Evolutionary conservation across 805 yeast genomes (phyloP).

Genomic region (Pichia eremophila): DNA sequence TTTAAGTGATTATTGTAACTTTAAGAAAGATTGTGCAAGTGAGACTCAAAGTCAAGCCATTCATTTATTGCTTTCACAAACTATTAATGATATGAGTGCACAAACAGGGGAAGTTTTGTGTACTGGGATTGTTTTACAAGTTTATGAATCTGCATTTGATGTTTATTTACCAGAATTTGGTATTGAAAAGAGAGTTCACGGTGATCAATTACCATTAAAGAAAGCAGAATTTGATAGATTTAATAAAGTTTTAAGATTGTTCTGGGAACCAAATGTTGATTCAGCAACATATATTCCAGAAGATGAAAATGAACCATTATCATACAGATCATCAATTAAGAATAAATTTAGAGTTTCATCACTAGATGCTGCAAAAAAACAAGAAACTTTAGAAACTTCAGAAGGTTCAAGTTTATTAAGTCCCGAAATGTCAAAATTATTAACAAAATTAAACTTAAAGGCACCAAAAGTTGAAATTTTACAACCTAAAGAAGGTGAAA

Average conservation of each 20-base stretch:
- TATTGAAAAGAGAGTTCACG: conserved; percentile 91
- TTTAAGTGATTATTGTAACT: conserved; percentile 86
- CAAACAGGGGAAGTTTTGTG: conserved; percentile 74
- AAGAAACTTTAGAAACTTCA: conserved; percentile 23
- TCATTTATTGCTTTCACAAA: conserved; percentile 76
- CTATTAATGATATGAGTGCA: conserved; percentile 63
- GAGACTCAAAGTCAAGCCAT: conserved; percentile 92
- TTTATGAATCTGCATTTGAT: conserved; percentile 93
- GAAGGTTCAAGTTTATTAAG: conserved; percentile 21
- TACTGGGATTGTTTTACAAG: conserved; percentile 83
- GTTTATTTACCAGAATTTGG: conserved; percentile 89
- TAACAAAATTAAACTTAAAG: conserved; percentile 38
- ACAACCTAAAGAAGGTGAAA: conserved; percentile 13
- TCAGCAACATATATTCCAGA: conserved; percentile 85
- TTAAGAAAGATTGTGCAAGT: conserved; percentile 89
- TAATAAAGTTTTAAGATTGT: conserved; percentile 62
- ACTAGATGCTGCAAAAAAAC: conserved; percentile 58
- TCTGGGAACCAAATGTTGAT: conserved; percentile 90
- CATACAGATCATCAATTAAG: conserved; percentile 69
- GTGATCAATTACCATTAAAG: conserved; percentile 86
- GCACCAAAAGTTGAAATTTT: conserved; percentile 10
- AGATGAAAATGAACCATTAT: conserved; percentile 74
- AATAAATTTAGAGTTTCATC: conserved; percentile 69
- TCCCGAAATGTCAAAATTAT: conserved; percentile 38
- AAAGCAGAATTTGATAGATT: conserved; percentile 85